A percentile compares a stretch with the other conserved stretches of the same genome.
These are phyloP conservation scores for Plectosphaerella plurivora DNA, from an alignment of 2,329 filamentous ascomycete genomes.

Conservation along the genomic window DNA sequence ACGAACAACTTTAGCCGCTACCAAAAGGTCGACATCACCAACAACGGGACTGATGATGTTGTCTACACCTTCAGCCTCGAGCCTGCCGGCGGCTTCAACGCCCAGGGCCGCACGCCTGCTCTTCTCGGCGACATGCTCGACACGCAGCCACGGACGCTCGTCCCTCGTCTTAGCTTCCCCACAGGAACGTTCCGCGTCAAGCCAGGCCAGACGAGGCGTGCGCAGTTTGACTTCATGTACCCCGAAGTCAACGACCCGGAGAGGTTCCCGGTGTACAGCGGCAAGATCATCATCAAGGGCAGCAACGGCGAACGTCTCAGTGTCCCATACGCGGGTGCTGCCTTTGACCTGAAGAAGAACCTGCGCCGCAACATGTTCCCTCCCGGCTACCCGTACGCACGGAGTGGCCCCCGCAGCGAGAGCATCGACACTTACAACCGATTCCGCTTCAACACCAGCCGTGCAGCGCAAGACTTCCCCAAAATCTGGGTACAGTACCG, in stretches of 20 bases:
- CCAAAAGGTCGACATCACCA: slow-evolving; percentile 24
- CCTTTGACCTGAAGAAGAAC: slow-evolving; percentile 7
- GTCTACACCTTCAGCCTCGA: slow-evolving; percentile 24
- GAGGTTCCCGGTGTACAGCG: slow-evolving; percentile 27
- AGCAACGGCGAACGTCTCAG: slow-evolving; percentile 24
- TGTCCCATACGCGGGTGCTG: slow-evolving; percentile 21
- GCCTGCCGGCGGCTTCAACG: slow-evolving; percentile 30
- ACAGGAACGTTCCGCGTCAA: slow-evolving; percentile 2
- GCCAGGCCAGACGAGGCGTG: slow-evolving; percentile 7
- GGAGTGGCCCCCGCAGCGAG: slow-evolving; percentile 4
- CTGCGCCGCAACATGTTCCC: slow-evolving; percentile 7
- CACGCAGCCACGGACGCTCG: slow-evolving; percentile 2
- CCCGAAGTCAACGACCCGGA: slow-evolving; percentile 18
- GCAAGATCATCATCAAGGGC: slow-evolving; percentile 23
- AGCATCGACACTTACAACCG: slow-evolving; percentile 5
- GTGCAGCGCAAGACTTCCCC: slow-evolving; percentile 13
- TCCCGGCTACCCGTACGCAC: slow-evolving; percentile 1
- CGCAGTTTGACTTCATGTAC: slow-evolving; percentile 18
- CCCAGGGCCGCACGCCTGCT: slow-evolving; percentile 13
- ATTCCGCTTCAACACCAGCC: slow-evolving; percentile 9
- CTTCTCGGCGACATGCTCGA: slow-evolving; percentile 6
- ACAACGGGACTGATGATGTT: slow-evolving; percentile 25
- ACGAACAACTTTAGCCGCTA: slow-evolving; percentile 29
- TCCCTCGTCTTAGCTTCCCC: slow-evolving; percentile 1
- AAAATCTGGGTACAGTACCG: slow-evolving; percentile 8